Percentiles rank a stretch among this genome's conserved stretches.
These are phyloP conservation scores for Wickerhamiella brachini DNA, from an alignment of 805 yeast species.

Conservation along the genomic window DNA sequence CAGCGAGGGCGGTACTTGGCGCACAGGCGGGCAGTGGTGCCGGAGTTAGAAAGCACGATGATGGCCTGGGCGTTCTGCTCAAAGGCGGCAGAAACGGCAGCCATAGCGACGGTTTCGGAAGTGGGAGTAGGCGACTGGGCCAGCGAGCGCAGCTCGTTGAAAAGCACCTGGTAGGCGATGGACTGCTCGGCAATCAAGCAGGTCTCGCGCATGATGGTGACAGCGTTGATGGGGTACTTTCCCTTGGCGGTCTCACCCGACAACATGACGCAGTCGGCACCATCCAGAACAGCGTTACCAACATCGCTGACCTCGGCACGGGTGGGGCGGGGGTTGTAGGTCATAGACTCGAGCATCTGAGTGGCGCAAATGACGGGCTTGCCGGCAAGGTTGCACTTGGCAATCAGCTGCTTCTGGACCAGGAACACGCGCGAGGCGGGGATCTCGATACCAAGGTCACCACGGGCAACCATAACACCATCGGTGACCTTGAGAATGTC, in stretches of 20 bases:
- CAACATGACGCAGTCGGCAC: constrained; percentile 99
- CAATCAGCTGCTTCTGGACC: constrained; percentile 97
- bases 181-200: constrained; percentile 94
- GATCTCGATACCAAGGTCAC: constrained; percentile 98
- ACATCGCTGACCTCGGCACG: constrained; percentile 99
- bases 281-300: constrained; percentile 97
- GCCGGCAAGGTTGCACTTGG: constrained; percentile 98
- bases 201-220: constrained; percentile 97
- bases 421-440: constrained; percentile 98
- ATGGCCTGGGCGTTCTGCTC: constrained; percentile 96
- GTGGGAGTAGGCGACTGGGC: constrained; percentile 83
- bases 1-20: constrained; percentile 96
- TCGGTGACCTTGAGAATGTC: constrained; percentile 89
- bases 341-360: constrained; percentile 99
- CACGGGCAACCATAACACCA: constrained; percentile 99
- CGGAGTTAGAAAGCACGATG: constrained; percentile 88
- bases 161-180: constrained; percentile 67
- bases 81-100: constrained; percentile 91
- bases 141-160: constrained; percentile 76
- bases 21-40: constrained; percentile 87
- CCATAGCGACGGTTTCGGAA: constrained; percentile 92
- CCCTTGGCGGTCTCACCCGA: constrained; percentile 99
- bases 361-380: constrained; percentile 99
- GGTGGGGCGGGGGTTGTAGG: constrained; percentile 99
- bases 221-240: constrained; percentile 95